Evolutionary conservation across 2,329 filamentous ascomycete species (phyloP), one percentile per base, ranked within the genome.

Genomic region (Ophiostoma quercus): DNA sequence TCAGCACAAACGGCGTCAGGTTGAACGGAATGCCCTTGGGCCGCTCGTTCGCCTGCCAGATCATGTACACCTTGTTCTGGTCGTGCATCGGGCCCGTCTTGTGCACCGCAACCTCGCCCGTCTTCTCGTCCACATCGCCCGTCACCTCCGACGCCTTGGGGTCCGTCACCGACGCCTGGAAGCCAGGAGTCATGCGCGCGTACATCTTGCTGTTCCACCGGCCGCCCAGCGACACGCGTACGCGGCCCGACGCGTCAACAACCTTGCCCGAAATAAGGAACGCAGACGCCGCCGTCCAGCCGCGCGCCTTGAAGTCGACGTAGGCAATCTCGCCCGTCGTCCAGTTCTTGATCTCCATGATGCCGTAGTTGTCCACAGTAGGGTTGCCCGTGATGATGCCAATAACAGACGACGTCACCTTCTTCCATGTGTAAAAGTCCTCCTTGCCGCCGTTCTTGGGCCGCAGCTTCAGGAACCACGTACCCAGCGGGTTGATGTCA

Each of bases 131-230:
- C 25, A 65, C 29, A 57, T 63, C 67, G 41, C 67, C 51, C 29
- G 57, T 29, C 25, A 34, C 11, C 25, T 14, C 47, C 29, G 41
- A 12, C 25, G 62, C 57, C 25, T 57, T 66, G 29, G 68, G 67
- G 67, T 62, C 71, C 54, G 39, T 60, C 4, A 92, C 84, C 1
- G 87, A 80, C 12, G 87, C 91, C 78, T 98, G 93, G 77, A 90
- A 97, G 4, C 94, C 95, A 0, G 94, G 94, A 0, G 94, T 97
- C 73, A 94, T 85, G 37, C 95, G 91, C 6, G 94, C 95, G 77
- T 97, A 99, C 71, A 99, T 89, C 80, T 94, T 96, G 77, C 96
- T 95, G 79, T 98, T 98, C 95, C 95, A 99, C 47, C 93, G 89
- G 1, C 95, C 95, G 57, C 94, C 95, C 72, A 99, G 88, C 77